These are phyloP conservation scores for Orbilia brochopaga DNA, from an alignment of 2,329 filamentous ascomycete species.

Conservation along the genomic window DNA sequence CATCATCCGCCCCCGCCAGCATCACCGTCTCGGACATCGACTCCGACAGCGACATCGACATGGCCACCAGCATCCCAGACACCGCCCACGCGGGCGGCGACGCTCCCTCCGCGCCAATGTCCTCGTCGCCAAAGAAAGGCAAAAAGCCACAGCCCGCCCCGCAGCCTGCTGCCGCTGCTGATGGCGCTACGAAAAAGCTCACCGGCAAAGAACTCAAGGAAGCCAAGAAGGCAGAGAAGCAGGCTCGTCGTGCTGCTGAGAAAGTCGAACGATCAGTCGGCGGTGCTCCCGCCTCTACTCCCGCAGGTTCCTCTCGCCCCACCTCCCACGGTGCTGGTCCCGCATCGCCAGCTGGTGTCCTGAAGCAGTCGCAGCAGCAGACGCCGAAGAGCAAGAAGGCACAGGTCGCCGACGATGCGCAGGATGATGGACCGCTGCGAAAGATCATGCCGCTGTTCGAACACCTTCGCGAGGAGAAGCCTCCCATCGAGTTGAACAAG, in stretches of 20 bases:
- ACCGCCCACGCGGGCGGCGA: conserved; percentile 7
- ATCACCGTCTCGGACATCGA: background rate
- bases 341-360: conserved; percentile 52
- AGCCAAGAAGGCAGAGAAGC: conserved; percentile 87
- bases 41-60: conserved; percentile 13
- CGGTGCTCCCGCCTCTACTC: conserved; percentile 56
- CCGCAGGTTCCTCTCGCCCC: conserved; percentile 52
- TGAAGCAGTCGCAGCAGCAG: conserved; percentile 44
- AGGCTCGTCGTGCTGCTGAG: conserved; percentile 76
- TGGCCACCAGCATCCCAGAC: conserved; percentile 16
- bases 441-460: conserved; percentile 52
- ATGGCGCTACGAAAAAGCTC: conserved; percentile 62
- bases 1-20: background rate
- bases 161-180: conserved; percentile 38
- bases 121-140: conserved; percentile 24
- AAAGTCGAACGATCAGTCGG: conserved; percentile 65
- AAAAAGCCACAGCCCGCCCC: conserved; percentile 49
- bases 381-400: conserved; percentile 60
- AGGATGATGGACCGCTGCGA: conserved; percentile 14
- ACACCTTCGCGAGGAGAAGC: conserved; percentile 61
- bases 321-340: conserved; percentile 51
- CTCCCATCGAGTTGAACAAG: conserved; percentile 69
- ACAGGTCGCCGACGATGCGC: conserved; percentile 60
- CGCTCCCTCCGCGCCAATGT: conserved; percentile 10
- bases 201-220: conserved; percentile 84